Evolutionary conservation across 140 eudicot species (phyloP).

Genomic region (Erigeron philadelphicus): DNA sequence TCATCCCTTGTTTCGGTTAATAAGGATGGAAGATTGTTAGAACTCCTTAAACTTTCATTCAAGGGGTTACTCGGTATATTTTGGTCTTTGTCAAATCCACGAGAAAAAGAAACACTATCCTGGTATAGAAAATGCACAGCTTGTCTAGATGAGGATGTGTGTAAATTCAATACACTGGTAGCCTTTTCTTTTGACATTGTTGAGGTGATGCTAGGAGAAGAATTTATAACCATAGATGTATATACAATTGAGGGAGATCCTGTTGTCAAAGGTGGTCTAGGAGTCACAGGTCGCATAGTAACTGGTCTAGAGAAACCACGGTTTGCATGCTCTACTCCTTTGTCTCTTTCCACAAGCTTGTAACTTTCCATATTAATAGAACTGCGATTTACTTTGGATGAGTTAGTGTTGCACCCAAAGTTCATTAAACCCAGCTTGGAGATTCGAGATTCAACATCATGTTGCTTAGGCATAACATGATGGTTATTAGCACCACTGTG

Average conservation of each 20-base stretch:
- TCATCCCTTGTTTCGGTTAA: constrained; percentile 23
- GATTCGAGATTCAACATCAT: constrained; percentile 32
- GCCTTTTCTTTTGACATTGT: constrained; percentile 30
- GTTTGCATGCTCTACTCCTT: constrained; percentile 25
- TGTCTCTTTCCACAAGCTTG: constrained; percentile 30
- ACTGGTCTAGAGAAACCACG: constrained; percentile 25
- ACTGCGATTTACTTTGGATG: constrained; percentile 12
- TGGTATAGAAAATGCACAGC: not conserved
- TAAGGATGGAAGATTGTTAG: constrained; percentile 28
- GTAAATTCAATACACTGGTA: constrained; percentile 18
- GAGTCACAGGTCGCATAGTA: constrained; percentile 20
- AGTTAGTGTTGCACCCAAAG: constrained; percentile 19
- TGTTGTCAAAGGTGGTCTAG: constrained; percentile 28
- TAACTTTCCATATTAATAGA: constrained; percentile 19
- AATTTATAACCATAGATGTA: constrained; percentile 31
- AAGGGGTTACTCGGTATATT: constrained; percentile 15
- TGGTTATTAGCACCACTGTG: constrained; percentile 10
- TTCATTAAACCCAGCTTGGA: constrained; percentile 26
- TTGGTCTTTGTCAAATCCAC: constrained; percentile 17
- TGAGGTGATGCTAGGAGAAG: constrained; percentile 29
- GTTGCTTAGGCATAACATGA: constrained; percentile 25
- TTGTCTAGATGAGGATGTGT: constrained; percentile 23
- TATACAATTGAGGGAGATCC: constrained; percentile 26
- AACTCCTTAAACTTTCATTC: constrained; percentile 18
- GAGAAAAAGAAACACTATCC: no score